Percentiles rank a stretch among this genome's conserved stretches.
Conservation (phyloP, 2,329 filamentous ascomycete species). For the Xylaria sp. region DNA sequence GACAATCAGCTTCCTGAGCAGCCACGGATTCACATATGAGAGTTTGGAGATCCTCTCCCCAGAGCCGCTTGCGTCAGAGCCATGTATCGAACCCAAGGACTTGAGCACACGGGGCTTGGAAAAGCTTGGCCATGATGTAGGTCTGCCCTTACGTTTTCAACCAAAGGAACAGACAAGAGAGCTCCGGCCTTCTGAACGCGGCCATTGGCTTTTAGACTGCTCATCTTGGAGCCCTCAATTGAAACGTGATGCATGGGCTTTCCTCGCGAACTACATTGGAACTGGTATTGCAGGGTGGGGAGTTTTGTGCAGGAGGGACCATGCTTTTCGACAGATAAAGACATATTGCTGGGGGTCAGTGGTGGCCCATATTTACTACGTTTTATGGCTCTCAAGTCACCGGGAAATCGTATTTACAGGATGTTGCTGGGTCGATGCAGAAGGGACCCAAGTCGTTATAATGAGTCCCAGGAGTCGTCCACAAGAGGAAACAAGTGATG, state of each 20-base stretch:
- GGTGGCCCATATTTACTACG: slow-evolving; percentile 73
- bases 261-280: slow-evolving; percentile 64
- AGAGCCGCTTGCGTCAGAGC: slow-evolving; percentile 55
- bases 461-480: slow-evolving; percentile 43
- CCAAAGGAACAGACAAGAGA: slow-evolving; percentile 55
- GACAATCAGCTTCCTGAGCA: slow-evolving; percentile 33
- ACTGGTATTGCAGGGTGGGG: slow-evolving; percentile 70
- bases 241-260: slow-evolving; percentile 65
- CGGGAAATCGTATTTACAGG: slow-evolving; percentile 63
- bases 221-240: slow-evolving; percentile 55
- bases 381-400: slow-evolving; percentile 75
- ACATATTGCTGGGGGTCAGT: slow-evolving; percentile 82
- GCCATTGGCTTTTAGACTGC: slow-evolving; percentile 75
- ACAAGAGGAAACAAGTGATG: background rate
- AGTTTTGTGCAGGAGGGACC: slow-evolving; percentile 60
- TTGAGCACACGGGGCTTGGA: slow-evolving; percentile 63
- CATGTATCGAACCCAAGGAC: slow-evolving; percentile 50
- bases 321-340: slow-evolving; percentile 56
- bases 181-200: slow-evolving; percentile 69
- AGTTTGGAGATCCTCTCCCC: slow-evolving; percentile 60
- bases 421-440: slow-evolving; percentile 70
- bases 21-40: slow-evolving; percentile 38
- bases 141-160: slow-evolving; percentile 58
- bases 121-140: slow-evolving; percentile 58
- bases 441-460: slow-evolving; percentile 57